These are phyloP conservation scores for Mycena kentingensis DNA, from an alignment of 768 basidiomycete species.

Conservation along the genomic window DNA sequence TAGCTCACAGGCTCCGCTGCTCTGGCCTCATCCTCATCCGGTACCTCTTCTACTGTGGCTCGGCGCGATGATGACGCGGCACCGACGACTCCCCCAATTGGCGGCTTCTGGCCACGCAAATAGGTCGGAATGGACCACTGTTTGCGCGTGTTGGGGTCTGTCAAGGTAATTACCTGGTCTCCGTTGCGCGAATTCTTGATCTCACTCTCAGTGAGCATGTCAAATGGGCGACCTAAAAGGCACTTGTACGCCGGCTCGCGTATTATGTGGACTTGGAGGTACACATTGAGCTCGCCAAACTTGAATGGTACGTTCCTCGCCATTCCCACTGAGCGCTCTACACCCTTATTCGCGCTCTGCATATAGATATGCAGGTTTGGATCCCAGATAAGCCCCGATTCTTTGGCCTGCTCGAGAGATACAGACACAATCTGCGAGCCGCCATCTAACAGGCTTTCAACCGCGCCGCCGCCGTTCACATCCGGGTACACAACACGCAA, in stretches of 20 bases:
- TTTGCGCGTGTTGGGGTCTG: slow-evolving; percentile 26
- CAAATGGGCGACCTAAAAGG: slow-evolving; percentile 33
- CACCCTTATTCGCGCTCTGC: slow-evolving; percentile 28
- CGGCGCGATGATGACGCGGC: background rate
- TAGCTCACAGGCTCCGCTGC: background rate
- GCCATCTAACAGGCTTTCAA: slow-evolving; percentile 27
- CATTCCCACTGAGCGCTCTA: slow-evolving; percentile 28
- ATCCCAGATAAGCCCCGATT: slow-evolving; percentile 18
- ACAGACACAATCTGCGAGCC: slow-evolving; percentile 35
- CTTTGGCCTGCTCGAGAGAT: slow-evolving; percentile 13
- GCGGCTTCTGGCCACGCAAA: background rate
- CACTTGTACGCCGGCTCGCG: slow-evolving; percentile 27
- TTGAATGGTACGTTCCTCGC: slow-evolving; percentile 30
- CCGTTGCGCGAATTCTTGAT: slow-evolving; percentile 20
- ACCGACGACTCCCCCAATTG: background rate
- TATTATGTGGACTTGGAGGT: slow-evolving; percentile 33
- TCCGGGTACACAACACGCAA: background rate
- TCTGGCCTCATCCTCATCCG: background rate
- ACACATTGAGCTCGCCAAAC: slow-evolving; percentile 24
- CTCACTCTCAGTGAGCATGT: slow-evolving; percentile 25
- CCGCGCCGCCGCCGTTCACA: slow-evolving; percentile 13
- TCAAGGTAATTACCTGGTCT: slow-evolving; percentile 24
- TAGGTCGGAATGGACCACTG: background rate
- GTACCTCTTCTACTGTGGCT: background rate
- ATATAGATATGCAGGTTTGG: slow-evolving; percentile 26